Evolutionary conservation across 75 land plant genomes (phyloP), one percentile per base, ranked within the genome.

Genomic region (Cryptomeria japonica): DNA sequence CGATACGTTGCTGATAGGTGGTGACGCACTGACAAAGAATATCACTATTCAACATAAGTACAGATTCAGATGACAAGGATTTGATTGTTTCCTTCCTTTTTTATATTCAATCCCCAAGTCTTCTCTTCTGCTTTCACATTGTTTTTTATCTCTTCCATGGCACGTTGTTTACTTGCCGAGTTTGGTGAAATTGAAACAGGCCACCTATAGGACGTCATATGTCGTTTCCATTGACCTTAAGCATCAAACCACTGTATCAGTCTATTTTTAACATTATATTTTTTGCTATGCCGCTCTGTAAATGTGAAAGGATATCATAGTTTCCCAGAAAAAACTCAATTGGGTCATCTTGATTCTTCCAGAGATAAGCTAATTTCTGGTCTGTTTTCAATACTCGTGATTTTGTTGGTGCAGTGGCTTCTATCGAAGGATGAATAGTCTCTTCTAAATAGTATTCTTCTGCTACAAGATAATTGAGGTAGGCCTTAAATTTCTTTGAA

Each of bases 201-300:
- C 76, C 76, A 6, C 10, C 13, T 22, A 72, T 8, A 31, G 36
- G 76, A 72, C 76, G 76, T 72, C 76, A 72, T 12, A 32, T 72
- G 76, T 72, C 76, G 76, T 72, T 32, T 72, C 77, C 37, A 34
- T 75, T 75, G 77, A 75, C 77, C 37, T 75, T 75, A 32, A 34
- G 3, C 77, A 32, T 75, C 32, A 72, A 68, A 5, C 7, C n/a
- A 25, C 3, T 75, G 37, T 34, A 75, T 37, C 34, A 34, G 3
- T 44, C 5, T 44, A 42, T 42, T 73, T 34, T 34, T 2, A 32
- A 13, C 37, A 34, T 34, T 13, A 34, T 44, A 44, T 44, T 44
- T 44, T 44, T 75, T 34, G 16, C 3, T 12, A 14, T 75, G 31
- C 31, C 7, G 11, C 31, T 25, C 13, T 75, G 77, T 11, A 64